phyloP scores from a whole-genome alignment of 495 filamentous ascomycete species.

The Aspergillus bertholletiae region DNA sequence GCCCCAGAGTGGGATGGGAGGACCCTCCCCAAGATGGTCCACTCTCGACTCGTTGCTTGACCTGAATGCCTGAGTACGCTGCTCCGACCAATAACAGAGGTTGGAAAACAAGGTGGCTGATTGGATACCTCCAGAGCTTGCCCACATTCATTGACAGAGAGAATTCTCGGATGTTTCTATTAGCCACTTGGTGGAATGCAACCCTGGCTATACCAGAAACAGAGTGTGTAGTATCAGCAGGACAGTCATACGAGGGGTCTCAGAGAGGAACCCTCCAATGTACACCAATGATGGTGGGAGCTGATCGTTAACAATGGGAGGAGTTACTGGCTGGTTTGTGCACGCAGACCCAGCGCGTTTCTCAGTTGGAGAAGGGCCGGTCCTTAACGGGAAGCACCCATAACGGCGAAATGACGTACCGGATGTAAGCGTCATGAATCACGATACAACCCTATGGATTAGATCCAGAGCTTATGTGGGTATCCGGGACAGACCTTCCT shows the following conservation, averaged over 20 bases:
- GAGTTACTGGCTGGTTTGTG: slow-evolving; percentile 2
- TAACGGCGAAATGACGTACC: slow-evolving; percentile 1
- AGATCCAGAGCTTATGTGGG: background rate
- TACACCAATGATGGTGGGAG: slow-evolving; percentile 16
- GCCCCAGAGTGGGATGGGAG: slow-evolving; percentile 22
- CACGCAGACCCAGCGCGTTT: background rate
- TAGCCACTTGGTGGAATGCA: slow-evolving; percentile 41
- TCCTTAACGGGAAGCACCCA: background rate
- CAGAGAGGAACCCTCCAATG: slow-evolving; percentile 13
- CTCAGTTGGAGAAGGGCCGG: background rate
- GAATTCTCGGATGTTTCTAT: slow-evolving; percentile 13
- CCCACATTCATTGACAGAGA: background rate
- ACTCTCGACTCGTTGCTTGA: slow-evolving; percentile 14
- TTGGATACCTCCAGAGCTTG: slow-evolving; percentile 13
- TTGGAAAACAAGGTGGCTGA: slow-evolving; percentile 18
- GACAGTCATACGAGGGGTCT: slow-evolving; percentile 27
- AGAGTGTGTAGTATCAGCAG: slow-evolving; percentile 21
- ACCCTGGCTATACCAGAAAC: slow-evolving; percentile 37
- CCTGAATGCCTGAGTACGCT: slow-evolving; percentile 19
- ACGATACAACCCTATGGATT: slow-evolving; percentile 17
- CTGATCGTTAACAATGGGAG: background rate
- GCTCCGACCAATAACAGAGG: slow-evolving; percentile 25
- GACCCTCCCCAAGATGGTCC: slow-evolving; percentile 19
- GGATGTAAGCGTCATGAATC: slow-evolving; percentile 43
- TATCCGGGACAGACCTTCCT: background rate